Conservation (phyloP, 1,139 yeast species). For the Starmera stellimalicola region DNA sequence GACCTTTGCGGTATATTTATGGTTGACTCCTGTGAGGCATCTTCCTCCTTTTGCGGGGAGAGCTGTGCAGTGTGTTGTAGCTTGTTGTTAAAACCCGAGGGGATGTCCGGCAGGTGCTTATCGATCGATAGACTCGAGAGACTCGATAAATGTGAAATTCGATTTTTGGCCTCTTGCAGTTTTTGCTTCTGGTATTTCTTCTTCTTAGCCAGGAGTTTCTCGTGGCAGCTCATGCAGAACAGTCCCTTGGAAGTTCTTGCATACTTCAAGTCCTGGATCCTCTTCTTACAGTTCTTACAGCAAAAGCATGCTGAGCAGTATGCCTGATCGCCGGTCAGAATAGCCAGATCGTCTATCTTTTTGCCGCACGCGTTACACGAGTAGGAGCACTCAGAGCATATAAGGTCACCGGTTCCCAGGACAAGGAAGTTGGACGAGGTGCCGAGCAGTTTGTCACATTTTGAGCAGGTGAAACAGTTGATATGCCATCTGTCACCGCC, state of each 20-base stretch:
- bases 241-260: conserved; percentile 92
- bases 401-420: conserved; percentile 83
- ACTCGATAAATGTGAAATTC: no score
- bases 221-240: conserved; percentile 91
- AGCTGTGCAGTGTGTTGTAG: conserved; percentile 1
- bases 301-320: conserved; percentile 88
- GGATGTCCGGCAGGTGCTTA: no score
- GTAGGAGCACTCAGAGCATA: conserved; percentile 87
- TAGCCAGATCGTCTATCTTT: conserved; percentile 93
- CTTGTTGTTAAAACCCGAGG: conserved; percentile 8
- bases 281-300: conserved; percentile 82
- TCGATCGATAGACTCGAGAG: no score
- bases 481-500: conserved; percentile 97
- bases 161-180: no score
- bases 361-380: conserved; percentile 81
- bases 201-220: conserved; percentile 53
- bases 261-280: conserved; percentile 82
- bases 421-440: conserved; percentile 86
- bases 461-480: conserved; percentile 82
- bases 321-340: conserved; percentile 85
- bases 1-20: conserved; percentile 20
- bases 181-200: conserved; percentile 17
- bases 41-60: neutral
- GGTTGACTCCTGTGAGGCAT: conserved; percentile 2
- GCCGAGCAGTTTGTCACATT: conserved; percentile 68